These are phyloP conservation scores for Cryptosporidium bovis DNA, from an alignment of 169 alveolate species.

Conservation along the genomic window DNA sequence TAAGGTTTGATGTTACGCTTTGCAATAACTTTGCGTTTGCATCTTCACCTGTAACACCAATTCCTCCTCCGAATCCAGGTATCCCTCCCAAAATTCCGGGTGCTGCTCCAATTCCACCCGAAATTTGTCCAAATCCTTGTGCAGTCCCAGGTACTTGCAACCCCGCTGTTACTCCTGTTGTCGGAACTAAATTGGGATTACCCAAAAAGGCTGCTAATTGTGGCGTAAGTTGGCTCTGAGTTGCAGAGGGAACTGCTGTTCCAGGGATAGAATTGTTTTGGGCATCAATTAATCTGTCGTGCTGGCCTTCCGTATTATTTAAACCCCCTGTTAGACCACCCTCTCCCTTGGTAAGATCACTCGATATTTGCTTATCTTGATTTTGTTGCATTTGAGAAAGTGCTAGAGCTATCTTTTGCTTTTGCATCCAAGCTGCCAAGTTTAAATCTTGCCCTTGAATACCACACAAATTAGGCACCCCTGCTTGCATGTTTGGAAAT, in stretches of 20 bases:
- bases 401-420: constrained; percentile 61
- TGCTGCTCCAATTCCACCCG: neutral
- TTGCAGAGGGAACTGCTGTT: neutral
- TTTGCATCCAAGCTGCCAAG: constrained; percentile 64
- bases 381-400: constrained; percentile 47
- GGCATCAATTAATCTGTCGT: no score
- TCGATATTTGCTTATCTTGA: neutral
- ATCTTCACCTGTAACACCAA: neutral
- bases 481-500: constrained; percentile 61
- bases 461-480: constrained; percentile 64
- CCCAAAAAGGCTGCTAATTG: constrained; percentile 69
- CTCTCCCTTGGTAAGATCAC: no score
- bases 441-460: constrained; percentile 71
- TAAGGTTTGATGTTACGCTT: neutral
- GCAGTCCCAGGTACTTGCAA: neutral
- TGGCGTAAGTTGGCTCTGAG: constrained; percentile 39
- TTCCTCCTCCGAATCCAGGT: constrained; percentile 15
- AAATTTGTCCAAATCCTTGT: neutral
- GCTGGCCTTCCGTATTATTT: no score
- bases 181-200: constrained; percentile 54
- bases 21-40: neutral
- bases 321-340: no score
- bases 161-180: constrained; percentile 6
- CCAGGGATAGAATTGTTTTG: neutral
- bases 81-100: constrained; percentile 22